Base-by-base conservation (phyloP, 2,329 filamentous ascomycete genomes). In the Coniella vitis region DNA sequence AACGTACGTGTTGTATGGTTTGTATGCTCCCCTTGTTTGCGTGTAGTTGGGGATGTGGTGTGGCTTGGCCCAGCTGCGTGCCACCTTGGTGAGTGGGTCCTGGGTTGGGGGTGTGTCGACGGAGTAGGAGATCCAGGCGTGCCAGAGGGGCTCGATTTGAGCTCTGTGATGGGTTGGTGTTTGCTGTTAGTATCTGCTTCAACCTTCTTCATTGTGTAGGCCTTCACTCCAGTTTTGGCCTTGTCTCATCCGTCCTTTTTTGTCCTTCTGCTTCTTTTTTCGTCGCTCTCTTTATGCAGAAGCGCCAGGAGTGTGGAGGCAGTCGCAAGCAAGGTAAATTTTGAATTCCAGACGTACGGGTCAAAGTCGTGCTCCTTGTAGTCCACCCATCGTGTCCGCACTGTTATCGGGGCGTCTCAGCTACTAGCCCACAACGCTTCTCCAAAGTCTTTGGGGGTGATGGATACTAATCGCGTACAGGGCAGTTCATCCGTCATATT, bases 341-440 rank as follows among this genome's bases (percentile, higher is more conserved):
- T 5, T 5, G 25, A 10, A 29, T 10, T 39, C 38, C 34, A 37
- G n/a, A 61, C 80, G 60, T 74, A 86, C 79, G 87, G 75, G 61
- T 93, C 87, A 64, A 77, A 87, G 68, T 97, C 89, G 61, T 87
- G 76, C 68, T 87, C 78, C 73, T 89, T 91, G 77, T 94, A 98
- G 70, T 97, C 90, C 56, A 98, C 87, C 93, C 94, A 98, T 76
- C 90, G 83, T 60, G 90, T 96, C 63, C 91, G 86, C 61, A 96
- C 90, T 93, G 60, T 47, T 43, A 16, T 42, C 40, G 32, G 17
- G n/a, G 9, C n/a, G n/a, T 22, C 9, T 25, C 32, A 17, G 10
- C 20, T n/a, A n/a, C n/a, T n/a, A n/a, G n/a, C n/a, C n/a, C n/a
- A n/a, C n/a, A n/a, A n/a, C n/a, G n/a, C n/a, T n/a, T n/a, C n/a